These are phyloP conservation scores for Phytophthora ramorum DNA, from an alignment of 352 stramenopile genomes.

Conservation along the genomic window DNA sequence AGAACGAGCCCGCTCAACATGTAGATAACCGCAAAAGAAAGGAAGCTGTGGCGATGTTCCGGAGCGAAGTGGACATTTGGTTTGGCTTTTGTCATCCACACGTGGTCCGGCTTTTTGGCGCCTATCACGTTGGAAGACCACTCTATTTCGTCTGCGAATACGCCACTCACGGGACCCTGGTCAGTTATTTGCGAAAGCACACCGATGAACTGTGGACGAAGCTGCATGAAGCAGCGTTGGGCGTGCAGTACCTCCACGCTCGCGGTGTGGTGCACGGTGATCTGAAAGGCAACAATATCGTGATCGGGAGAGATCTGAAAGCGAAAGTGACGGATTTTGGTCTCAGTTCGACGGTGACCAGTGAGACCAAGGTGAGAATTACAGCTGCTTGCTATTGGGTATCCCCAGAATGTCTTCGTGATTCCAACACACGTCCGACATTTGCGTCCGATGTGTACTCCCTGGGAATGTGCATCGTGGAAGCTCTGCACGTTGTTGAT, in stretches of 20 bases:
- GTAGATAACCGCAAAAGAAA: background rate
- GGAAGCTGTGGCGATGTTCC: conserved; percentile 16
- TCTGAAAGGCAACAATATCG: too few species aligned
- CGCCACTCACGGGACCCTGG: conserved; percentile 19
- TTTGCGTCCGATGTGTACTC: background rate
- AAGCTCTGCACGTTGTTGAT: conserved; percentile 12
- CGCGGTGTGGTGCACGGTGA: too few species aligned
- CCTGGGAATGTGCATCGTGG: conserved; percentile 12
- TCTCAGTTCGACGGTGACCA: conserved; percentile 11
- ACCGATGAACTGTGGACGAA: background rate
- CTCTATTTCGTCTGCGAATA: conserved; percentile 15
- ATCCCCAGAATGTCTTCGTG: conserved; percentile 8
- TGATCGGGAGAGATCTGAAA: too few species aligned
- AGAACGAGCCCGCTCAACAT: too few species aligned
- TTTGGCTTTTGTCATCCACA: conserved; percentile 27
- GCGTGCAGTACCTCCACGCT: too few species aligned
- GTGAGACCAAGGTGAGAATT: background rate
- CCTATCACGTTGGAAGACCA: conserved; percentile 14
- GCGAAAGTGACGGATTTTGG: background rate
- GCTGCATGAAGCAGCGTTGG: too few species aligned
- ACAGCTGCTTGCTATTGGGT: conserved; percentile 11
- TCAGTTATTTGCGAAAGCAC: conserved; percentile 21
- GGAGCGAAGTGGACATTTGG: conserved; percentile 27
- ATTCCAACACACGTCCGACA: background rate
- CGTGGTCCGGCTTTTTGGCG: conserved; percentile 24